A percentile compares a stretch with the other conserved stretches of the same genome.
phyloP scores from a whole-genome alignment of 768 basidiomycete species.

The Aureoboletus auriporus region DNA sequence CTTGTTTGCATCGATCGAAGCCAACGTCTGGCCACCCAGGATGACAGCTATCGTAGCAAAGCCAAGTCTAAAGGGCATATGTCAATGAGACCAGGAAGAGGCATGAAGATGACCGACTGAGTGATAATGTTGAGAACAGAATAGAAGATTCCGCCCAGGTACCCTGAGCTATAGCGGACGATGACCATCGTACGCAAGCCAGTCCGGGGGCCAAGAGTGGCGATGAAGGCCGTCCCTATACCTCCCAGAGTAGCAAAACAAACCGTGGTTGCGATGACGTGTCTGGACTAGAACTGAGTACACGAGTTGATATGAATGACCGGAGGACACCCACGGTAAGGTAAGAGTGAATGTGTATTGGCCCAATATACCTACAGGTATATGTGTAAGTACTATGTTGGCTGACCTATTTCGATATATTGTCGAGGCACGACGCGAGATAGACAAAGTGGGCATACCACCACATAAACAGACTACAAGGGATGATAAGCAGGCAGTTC shows the following conservation, averaged over 20 bases:
- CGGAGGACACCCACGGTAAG: slow-evolving; percentile 33
- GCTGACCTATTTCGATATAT: slow-evolving; percentile 34
- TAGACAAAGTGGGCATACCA: slow-evolving; percentile 25
- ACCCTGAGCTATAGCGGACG: slow-evolving; percentile 45
- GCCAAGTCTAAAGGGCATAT: slow-evolving; percentile 33
- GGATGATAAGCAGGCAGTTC: neutral
- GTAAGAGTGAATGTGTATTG: slow-evolving; percentile 47
- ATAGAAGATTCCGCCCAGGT: slow-evolving; percentile 45
- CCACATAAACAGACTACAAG: slow-evolving; percentile 41
- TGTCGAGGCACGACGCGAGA: neutral
- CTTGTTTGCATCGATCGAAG: slow-evolving; percentile 40
- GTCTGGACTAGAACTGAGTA: slow-evolving; percentile 23
- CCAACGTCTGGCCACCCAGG: slow-evolving; percentile 49
- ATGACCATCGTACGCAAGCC: slow-evolving; percentile 55
- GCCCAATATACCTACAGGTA: slow-evolving; percentile 48
- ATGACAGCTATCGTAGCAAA: slow-evolving; percentile 49
- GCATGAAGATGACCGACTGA: slow-evolving; percentile 25
- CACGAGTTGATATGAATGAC: neutral
- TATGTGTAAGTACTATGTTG: slow-evolving; percentile 43
- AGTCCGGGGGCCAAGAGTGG: slow-evolving; percentile 49
- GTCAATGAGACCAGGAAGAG: neutral
- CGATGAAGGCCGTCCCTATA: slow-evolving; percentile 44
- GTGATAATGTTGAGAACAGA: slow-evolving; percentile 53
- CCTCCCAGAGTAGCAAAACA: slow-evolving; percentile 44
- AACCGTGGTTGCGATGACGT: slow-evolving; percentile 42